These are phyloP conservation scores for Colletotrichum sp. DNA, from an alignment of 2,329 filamentous ascomycete genomes.

Conservation along the genomic window DNA sequence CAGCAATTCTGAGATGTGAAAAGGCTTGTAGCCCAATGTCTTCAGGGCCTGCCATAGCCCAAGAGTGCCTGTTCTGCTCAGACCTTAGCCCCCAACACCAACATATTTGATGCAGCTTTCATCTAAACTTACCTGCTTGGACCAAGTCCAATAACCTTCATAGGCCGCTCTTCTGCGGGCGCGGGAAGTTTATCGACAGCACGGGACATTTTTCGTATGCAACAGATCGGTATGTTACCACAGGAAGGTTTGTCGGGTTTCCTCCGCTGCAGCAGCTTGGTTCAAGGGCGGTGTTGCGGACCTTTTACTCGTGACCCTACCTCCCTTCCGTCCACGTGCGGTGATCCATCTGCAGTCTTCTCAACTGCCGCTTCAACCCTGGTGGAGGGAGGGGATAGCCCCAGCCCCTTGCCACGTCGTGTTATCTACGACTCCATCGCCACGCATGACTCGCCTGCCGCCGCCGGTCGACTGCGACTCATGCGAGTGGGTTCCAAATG, in stretches of 20 bases:
- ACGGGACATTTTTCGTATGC: background rate
- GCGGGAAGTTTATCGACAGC: conserved; percentile 15
- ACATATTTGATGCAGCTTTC: background rate
- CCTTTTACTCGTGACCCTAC: background rate
- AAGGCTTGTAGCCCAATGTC: conserved; percentile 39
- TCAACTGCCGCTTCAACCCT: background rate
- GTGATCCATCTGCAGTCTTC: background rate
- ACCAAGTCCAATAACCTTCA: conserved; percentile 14
- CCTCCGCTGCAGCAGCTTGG: background rate
- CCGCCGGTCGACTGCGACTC: conserved; percentile 1
- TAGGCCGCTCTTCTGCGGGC: background rate
- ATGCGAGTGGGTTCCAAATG: background rate
- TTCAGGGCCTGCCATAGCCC: conserved; percentile 39
- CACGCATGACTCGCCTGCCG: background rate
- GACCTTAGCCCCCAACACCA: background rate
- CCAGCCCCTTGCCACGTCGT: background rate
- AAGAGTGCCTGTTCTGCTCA: conserved; percentile 37
- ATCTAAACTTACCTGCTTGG: conserved; percentile 1
- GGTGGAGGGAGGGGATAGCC: background rate
- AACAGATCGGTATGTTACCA: background rate
- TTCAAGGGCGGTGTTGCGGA: background rate
- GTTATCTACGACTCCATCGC: background rate
- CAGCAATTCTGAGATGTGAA: conserved; percentile 39
- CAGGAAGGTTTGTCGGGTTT: background rate
- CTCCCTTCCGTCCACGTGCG: background rate